These are phyloP conservation scores for Botrytis byssoidea DNA, from an alignment of 2,329 filamentous ascomycete genomes.

Conservation along the genomic window DNA sequence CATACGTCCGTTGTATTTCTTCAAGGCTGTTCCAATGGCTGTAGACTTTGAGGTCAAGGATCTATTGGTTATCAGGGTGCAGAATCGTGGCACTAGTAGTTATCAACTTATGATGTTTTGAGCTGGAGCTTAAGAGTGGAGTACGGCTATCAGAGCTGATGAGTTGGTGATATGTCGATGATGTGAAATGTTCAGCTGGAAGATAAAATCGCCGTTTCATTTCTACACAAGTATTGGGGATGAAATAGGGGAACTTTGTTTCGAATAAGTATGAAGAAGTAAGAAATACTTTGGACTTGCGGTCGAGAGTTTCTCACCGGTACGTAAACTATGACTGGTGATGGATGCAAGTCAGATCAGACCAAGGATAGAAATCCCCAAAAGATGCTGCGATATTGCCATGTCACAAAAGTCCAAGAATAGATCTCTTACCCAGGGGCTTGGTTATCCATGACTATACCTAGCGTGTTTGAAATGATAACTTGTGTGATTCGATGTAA, in stretches of 20 bases:
- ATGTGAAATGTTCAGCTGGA: conserved; percentile 3
- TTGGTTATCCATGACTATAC: not conserved
- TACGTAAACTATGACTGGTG: not conserved
- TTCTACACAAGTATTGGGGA: not conserved
- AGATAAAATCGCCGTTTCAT: not conserved
- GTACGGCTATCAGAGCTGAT: not conserved
- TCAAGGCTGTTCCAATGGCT: not conserved
- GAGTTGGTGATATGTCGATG: conserved; percentile 1
- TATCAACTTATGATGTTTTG: no score
- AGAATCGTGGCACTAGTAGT: not conserved
- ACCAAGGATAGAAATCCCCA: not conserved
- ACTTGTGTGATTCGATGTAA: not conserved
- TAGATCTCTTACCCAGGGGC: not conserved
- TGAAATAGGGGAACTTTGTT: not conserved
- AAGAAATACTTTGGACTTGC: not conserved
- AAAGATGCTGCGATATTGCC: not conserved
- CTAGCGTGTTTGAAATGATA: not conserved
- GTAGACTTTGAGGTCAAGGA: not conserved
- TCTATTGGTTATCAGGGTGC: not conserved
- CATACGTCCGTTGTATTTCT: conserved; percentile 3
- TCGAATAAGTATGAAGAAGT: not conserved
- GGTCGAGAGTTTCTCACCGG: not conserved
- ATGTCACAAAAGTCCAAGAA: not conserved
- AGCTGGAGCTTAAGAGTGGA: not conserved
- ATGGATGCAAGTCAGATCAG: conserved; percentile 12